Evolutionary conservation across 805 yeast genomes (phyloP).

Genomic region (Yamadazyma endophytica): DNA sequence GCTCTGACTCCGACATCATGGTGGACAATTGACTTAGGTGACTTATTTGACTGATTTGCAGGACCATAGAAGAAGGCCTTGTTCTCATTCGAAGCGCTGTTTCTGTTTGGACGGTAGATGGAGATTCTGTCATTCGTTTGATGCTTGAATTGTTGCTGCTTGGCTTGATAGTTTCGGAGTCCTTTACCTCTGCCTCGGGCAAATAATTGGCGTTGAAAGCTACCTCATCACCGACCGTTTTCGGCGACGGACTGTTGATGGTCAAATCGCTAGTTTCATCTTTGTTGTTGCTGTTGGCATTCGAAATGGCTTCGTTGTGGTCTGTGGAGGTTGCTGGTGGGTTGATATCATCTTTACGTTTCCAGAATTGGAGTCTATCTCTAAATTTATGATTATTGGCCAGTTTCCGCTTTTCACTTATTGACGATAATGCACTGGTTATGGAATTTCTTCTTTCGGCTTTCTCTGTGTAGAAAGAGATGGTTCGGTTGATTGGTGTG

Average conservation of each 20-base stretch:
- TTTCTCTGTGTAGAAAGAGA: constrained; percentile 16
- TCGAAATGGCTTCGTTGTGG: no score
- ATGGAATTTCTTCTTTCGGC: constrained; percentile 11
- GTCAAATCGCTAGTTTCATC: constrained; percentile 11
- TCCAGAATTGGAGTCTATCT: constrained; percentile 34
- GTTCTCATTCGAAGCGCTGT: constrained; percentile 12
- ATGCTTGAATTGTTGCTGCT: background rate
- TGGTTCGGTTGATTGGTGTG: constrained; percentile 13
- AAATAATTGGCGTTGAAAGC: no score
- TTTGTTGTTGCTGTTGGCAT: background rate
- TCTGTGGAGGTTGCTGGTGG: no score
- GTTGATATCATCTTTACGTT: constrained; percentile 12
- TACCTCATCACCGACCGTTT: constrained; percentile 9
- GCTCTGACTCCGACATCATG: constrained; percentile 39
- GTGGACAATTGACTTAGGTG: constrained; percentile 39
- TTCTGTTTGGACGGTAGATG: background rate
- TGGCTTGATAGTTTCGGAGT: no score
- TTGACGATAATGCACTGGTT: constrained; percentile 8
- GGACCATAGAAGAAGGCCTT: constrained; percentile 39
- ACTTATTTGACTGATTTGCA: constrained; percentile 36
- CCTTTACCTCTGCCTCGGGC: no score
- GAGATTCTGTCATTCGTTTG: background rate
- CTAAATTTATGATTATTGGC: constrained; percentile 18
- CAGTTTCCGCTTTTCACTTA: constrained; percentile 4
- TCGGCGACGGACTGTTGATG: constrained; percentile 12